Base-by-base conservation (phyloP, 768 basidiomycete genomes). In the Tulasnella sp. region DNA sequence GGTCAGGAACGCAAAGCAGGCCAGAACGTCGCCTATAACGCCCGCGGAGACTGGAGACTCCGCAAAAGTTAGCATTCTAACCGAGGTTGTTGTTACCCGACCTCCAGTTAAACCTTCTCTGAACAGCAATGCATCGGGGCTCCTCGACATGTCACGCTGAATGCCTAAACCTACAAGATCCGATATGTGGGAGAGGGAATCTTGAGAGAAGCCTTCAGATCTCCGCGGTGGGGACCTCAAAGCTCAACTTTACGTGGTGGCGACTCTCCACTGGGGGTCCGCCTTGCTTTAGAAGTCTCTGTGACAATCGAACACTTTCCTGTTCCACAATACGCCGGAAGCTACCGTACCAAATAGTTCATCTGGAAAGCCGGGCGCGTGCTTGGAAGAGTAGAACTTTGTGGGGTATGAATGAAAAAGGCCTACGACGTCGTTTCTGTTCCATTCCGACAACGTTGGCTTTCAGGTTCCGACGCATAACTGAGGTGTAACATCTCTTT, bases 321-420 rank as follows among this genome's bases (percentile, higher is more conserved):
- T 5, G 24, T 54, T n/a, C 22, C 24, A 54, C 4, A 24, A 24
- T 9, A 54, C 24, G 54, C 22, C 22, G n/a, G 8, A 54, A 54
- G 24, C 54, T 54, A 54, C 54, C 54, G 54, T 6, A 50, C 18
- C 16, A 16, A 50, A 50, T 20, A 0, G 22, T n/a, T 54, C 24
- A 24, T 8, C 24, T 54, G 54, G 54, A 54, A 54, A 54, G 54
- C 54, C 54, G 54, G 54, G 24, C 24, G 54, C n/a, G 54, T n/a
- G 54, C 54, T 54, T 54, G 5, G 54, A n/a, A 54, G 11, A n/a
- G 54, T 7, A 18, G 54, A 54, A 9, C n/a, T 54, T 54, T n/a
- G 54, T 54, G 54, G 54, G 54, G 54, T n/a, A 54, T 54, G 54
- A 54, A 54, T n/a, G 54, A 54, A 54, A 54, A n/a, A n/a, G 24